phyloP scores from a whole-genome alignment of 352 stramenopile genomes.

The Pythium rishiriense region DNA sequence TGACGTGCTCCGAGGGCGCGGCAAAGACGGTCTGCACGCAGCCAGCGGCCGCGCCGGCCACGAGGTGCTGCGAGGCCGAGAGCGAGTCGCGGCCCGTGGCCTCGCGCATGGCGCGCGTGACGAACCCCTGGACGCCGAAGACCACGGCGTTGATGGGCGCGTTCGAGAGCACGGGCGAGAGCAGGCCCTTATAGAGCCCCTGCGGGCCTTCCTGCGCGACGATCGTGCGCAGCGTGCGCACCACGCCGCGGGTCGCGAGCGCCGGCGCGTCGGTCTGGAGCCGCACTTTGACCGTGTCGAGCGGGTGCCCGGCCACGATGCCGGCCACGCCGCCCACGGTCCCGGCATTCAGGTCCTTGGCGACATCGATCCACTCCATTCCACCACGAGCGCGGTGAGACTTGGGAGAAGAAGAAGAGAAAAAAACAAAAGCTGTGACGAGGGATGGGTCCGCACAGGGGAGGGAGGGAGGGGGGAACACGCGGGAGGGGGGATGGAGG shows the following conservation, averaged over 20 bases:
- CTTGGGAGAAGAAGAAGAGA: background rate
- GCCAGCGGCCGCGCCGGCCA: constrained; percentile 59
- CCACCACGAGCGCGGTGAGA: background rate
- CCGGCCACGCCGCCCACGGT: constrained; percentile 79
- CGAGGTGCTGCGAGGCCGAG: constrained; percentile 47
- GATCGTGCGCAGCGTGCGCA: constrained; percentile 56
- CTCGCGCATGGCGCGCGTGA: constrained; percentile 47
- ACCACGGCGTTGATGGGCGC: constrained; percentile 85
- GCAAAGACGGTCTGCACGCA: constrained; percentile 73
- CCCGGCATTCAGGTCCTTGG: constrained; percentile 82
- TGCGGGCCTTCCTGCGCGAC: constrained; percentile 52
- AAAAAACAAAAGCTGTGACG: background rate
- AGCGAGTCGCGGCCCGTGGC: constrained; percentile 33
- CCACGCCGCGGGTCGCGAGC: constrained; percentile 34
- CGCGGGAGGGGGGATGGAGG: background rate
- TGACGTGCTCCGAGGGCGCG: constrained; percentile 75
- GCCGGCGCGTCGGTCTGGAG: constrained; percentile 61
- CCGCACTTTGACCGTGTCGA: constrained; percentile 88
- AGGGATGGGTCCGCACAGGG: background rate
- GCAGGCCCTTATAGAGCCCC: constrained; percentile 72
- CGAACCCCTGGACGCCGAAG: constrained; percentile 74
- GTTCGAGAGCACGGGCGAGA: constrained; percentile 81
- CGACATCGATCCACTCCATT: constrained; percentile 85
- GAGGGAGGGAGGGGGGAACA: background rate
- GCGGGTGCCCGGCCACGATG: constrained; percentile 76